Evolutionary conservation across 2,329 filamentous ascomycete species (phyloP), one percentile per base, ranked within the genome.

Genomic region (Didymella pinodella): DNA sequence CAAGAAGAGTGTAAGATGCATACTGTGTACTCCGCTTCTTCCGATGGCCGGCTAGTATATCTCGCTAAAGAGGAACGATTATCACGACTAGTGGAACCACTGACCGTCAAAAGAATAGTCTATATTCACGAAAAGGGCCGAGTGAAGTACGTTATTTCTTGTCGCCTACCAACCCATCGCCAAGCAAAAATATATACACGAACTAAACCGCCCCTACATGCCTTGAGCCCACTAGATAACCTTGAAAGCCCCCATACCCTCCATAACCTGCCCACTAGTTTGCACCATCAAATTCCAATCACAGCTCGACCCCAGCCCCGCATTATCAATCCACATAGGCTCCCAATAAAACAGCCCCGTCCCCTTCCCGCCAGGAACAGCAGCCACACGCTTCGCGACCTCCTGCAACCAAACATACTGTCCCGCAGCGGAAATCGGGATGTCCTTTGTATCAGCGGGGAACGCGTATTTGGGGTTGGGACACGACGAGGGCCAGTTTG

Each of bases 341-440:
- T 92, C 89, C 89, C 89, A 92, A 65, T 91, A 92, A 62, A 88
- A 91, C 7, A 92, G 44, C 0, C 88, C 90, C 4, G 75, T 28
- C 1, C 73, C 74, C 54, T 79, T 75, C 0, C 87, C 87, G 1
- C 82, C 81, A 1, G 75, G 79, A 0, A 86, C 82, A 1, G 77
- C 81, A 1, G 79, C 77, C 0, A 91, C 83, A 1, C 86, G 78
- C 1, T 78, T 78, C 0, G 87, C 87, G 18, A 92, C 81, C 57
- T 83, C 77, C 73, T 85, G 79, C 52, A 92, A 75, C 75, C 87
- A 92, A 2, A 80, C 81, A 1, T 78, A 77, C 79, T 92, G 90
- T 0, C 90, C 90, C 0, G 80, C 85, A 0, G 82, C 84, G 2
- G 83, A 86, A 65, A 89, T 86, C 0, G 88, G 86, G 56, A 91